Percentiles rank a stretch among this genome's conserved stretches.
Conservation (phyloP, 163 green algal species). For the Chlorella variabilis region DNA sequence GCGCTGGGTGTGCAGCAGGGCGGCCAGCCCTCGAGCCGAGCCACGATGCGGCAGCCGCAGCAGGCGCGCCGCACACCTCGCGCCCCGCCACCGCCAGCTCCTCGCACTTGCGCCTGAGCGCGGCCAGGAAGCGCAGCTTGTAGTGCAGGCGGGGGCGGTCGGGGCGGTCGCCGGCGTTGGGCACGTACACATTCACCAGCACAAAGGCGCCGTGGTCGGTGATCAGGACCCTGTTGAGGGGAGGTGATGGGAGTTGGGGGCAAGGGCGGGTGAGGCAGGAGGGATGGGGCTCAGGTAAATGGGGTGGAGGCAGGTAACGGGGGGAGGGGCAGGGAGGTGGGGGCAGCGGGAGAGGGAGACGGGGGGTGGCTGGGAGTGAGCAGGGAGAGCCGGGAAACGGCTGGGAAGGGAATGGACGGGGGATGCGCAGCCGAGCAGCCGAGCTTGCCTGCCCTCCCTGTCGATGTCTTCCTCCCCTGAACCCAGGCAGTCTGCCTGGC, state of each 20-base stretch:
- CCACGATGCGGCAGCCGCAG: no score
- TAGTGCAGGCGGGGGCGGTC: constrained; percentile 54
- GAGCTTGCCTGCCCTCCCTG: constrained; percentile 68
- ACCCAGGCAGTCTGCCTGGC: constrained; percentile 59
- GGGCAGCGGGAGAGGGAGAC: no score
- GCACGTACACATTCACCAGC: constrained; percentile 86
- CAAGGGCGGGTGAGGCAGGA: neutral
- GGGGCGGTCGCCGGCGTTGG: constrained; percentile 71
- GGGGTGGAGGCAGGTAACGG: no score
- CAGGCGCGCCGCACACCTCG: constrained; percentile 40
- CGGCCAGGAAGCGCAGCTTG: constrained; percentile 78
- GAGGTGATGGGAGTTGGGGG: no score
- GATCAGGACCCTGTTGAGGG: constrained; percentile 54
- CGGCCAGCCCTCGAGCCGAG: no score
- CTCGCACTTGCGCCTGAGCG: constrained; percentile 62
- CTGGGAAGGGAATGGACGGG: no score
- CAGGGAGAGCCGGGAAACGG: no score
- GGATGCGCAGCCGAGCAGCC: no score
- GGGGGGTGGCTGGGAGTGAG: no score
- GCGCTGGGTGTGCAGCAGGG: no score
- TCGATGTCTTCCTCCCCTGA: constrained; percentile 42
- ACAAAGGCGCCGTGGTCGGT: constrained; percentile 78
- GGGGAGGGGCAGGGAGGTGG: no score
- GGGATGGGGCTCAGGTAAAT: neutral
- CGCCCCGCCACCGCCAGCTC: constrained; percentile 48